Conservation (phyloP, 1,284 basidiomycete species). For the Cryptococcus neoformans region DNA sequence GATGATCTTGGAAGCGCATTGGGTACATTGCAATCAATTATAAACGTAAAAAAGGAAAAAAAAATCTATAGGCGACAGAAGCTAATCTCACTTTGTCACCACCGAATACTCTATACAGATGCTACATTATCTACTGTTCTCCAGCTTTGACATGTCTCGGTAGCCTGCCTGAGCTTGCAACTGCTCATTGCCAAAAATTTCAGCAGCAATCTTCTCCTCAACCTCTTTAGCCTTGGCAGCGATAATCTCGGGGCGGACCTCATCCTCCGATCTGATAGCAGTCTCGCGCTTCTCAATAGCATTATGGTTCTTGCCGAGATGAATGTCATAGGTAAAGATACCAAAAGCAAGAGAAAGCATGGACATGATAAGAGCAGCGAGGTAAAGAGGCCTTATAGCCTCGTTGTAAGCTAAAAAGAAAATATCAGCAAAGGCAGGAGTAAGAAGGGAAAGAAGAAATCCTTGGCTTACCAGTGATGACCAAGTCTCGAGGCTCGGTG, state of each 20-base stretch:
- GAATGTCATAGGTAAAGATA: conserved; percentile 29
- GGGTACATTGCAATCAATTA: too few species aligned
- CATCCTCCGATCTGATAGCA: conserved; percentile 6
- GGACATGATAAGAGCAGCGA: conserved; percentile 25
- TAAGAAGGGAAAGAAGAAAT: too few species aligned
- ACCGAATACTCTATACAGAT: not conserved
- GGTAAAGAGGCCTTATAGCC: conserved; percentile 24
- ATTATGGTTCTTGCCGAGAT: conserved; percentile 36
- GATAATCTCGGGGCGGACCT: conserved; percentile 13
- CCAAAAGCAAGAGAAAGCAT: conserved; percentile 20
- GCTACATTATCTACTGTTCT: too few species aligned
- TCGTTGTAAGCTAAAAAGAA: conserved; percentile 23
- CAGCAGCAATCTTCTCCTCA: conserved; percentile 16
- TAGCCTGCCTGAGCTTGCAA: too few species aligned
- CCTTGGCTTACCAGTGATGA: conserved; percentile 8
- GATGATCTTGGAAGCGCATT: too few species aligned
- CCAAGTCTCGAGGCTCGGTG: conserved; percentile 20
- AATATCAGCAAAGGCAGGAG: not conserved
- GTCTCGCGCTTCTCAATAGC: conserved; percentile 31
- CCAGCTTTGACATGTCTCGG: too few species aligned
- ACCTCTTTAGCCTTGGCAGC: conserved; percentile 17
- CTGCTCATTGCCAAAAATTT: not conserved
- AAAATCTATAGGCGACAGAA: too few species aligned
- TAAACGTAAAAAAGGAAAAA: too few species aligned
- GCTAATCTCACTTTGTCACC: too few species aligned